Base-by-base conservation (phyloP, 805 yeast species). In the Danielia oregonensis region DNA sequence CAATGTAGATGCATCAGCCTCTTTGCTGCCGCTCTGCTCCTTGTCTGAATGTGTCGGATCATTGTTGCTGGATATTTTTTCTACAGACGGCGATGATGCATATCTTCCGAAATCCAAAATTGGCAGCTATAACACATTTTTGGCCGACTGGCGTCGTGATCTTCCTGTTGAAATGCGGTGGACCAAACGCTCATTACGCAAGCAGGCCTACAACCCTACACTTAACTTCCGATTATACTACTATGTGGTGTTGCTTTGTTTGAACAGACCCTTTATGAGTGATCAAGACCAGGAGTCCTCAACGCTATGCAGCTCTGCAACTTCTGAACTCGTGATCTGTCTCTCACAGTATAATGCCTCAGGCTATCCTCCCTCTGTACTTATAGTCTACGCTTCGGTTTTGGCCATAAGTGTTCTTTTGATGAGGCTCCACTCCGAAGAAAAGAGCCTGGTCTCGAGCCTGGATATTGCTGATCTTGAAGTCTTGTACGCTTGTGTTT, bases 11-110 rank as follows among this genome's bases (percentile, higher is more conserved):
- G 44, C 50, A 2, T 42, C 43, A 6, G 33, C 37, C 11, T 40
- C 48, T 5, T 36, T 47, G 4, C 42, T 33, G 30, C 51, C 43
- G 1, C 34, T 45, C 5, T 47, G 51, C 26, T 32, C 39, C 12
- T 39, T 47, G n/a, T 39, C 45, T 10, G 51, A 47, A 27, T 40
- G 44, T 17, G 31, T 43, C 12, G 50, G 50, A 23, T 38, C 48
- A 5, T 33, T 46, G 15, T 43, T 47, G 13, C 38, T 43, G 4
- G 51, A 43, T 11, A 45, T 45, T 9, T 41, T 38, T 26, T 34
- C 50, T 2, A 36, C 41, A 2, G 49, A 39, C 19, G 32, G 39
- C 2, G 44, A 35, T 17, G 51, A 45, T 31, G 32, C 40, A 4
- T 44, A 40, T 17, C 29, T 45, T 22, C 39, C 43, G 18, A 28